A percentile compares a stretch with the other conserved stretches of the same genome.
phyloP scores from a whole-genome alignment of 306 rosid genomes.

The Prunus davidiana region DNA sequence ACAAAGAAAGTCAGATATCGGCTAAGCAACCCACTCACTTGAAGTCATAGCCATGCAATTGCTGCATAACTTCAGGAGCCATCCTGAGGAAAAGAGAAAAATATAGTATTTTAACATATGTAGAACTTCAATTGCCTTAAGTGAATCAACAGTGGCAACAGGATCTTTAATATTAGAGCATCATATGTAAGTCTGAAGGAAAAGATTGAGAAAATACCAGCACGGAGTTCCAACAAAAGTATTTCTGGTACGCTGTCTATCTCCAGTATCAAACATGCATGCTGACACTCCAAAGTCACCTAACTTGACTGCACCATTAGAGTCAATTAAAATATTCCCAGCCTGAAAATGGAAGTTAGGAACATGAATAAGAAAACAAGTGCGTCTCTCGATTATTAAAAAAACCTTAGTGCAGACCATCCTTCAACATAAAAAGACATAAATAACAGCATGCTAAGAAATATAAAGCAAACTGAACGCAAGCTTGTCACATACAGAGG shows the following conservation, averaged over 20 bases:
- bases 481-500: background rate
- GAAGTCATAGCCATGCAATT: slow-evolving; percentile 95
- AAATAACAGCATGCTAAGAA: background rate
- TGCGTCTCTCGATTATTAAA: background rate
- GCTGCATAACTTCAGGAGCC: slow-evolving; percentile 99
- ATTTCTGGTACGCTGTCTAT: slow-evolving; percentile 89
- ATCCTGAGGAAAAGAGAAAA: slow-evolving; percentile 57
- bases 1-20: background rate
- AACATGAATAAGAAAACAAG: slow-evolving; percentile 25
- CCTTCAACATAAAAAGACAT: slow-evolving; percentile 10
- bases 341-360: slow-evolving; percentile 53
- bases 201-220: slow-evolving; percentile 53
- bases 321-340: slow-evolving; percentile 86
- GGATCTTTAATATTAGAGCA: background rate
- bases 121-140: background rate
- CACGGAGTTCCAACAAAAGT: slow-evolving; percentile 99
- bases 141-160: slow-evolving; percentile 7
- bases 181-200: slow-evolving; percentile 13
- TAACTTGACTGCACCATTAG: slow-evolving; percentile 83
- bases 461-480: background rate
- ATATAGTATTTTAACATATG: slow-evolving; percentile 10
- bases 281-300: slow-evolving; percentile 99
- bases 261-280: slow-evolving; percentile 90
- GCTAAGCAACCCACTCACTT: slow-evolving; percentile 57
- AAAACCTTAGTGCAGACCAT: background rate